Evolutionary conservation across 2,329 filamentous ascomycete genomes (phyloP), one percentile per base, ranked within the genome.

Genomic region (Huntiella abstrusa): DNA sequence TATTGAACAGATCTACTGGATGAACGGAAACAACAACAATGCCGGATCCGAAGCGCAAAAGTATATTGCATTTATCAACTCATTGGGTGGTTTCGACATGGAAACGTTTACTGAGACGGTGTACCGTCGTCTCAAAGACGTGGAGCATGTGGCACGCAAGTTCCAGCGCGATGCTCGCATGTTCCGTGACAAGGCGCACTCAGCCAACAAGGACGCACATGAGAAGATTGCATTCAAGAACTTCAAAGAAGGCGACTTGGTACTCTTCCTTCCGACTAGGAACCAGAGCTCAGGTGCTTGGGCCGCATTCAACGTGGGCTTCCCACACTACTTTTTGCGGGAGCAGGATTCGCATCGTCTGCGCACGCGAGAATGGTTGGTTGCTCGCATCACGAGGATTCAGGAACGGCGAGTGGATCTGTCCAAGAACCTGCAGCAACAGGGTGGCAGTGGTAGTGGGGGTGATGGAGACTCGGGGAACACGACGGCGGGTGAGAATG

Each of bases 291-390:
- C 86, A 4, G 82, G 88, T 12, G 88, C 91, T 1, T 98, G 91
- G 91, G 91, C 91, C 4, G 91, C 91, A 1, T 98, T 98, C 70
- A 98, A 98, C 56, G 83, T 98, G 32, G 88, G 87, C 1, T 93
- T 88, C 50, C 91, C 91, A 6, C 91, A 98, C 60, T 96, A 91
- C 64, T 98, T 98, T 64, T 70, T 98, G 2, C 82, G 86, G 33
- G 91, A 98, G 60, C 83, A 92, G 59, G 88, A 96, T 55, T 72
- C 71, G 1, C 92, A 98, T 61, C 80, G 84, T 51, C 67, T 98
- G 4, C 76, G 80, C 28, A 79, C 77, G 41, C 75, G 88, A 33
- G 91, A 98, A 58, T 98, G 91, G 86, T 75, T 98, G n/a, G 79
- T 98, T 5, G 91, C 91, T 6, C 79, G 91, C 12, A 96, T 98